Percentiles rank a stretch among this genome's conserved stretches.
Evolutionary conservation across 2,329 filamentous ascomycete genomes (phyloP).

Genomic region (Tolypocladium nubicola): DNA sequence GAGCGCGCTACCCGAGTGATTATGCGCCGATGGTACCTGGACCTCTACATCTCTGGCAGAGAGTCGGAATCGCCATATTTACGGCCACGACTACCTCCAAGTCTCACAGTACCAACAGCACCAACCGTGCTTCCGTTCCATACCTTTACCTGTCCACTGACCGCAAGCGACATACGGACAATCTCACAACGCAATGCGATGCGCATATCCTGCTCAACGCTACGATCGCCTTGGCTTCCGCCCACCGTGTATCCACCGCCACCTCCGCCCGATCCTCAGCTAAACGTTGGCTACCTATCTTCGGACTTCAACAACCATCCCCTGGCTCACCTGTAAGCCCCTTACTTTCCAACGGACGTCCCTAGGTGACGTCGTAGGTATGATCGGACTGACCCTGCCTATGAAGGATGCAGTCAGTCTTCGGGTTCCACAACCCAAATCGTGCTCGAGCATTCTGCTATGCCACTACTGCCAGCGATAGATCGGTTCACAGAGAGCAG

Average conservation of each 20-base stretch:
- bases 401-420: conserved; percentile 85
- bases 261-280: conserved; percentile 63
- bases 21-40: conserved; percentile 79
- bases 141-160: conserved; percentile 90
- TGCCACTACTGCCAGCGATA: conserved; percentile 85
- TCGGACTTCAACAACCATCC: conserved; percentile 99
- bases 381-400: not conserved
- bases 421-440: conserved; percentile 70
- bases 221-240: conserved; percentile 81
- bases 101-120: conserved; percentile 70
- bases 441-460: conserved; percentile 86
- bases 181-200: conserved; percentile 94
- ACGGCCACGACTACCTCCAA: conserved; percentile 62
- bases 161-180: conserved; percentile 79
- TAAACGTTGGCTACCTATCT: conserved; percentile 94
- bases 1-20: conserved; percentile 73
- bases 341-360: too few species aligned
- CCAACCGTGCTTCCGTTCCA: conserved; percentile 95
- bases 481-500: conserved; percentile 78
- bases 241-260: conserved; percentile 75
- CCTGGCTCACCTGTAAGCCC: conserved; percentile 67
- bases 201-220: conserved; percentile 82
- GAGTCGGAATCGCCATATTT: conserved; percentile 49
- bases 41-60: conserved; percentile 57
- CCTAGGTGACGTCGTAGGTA: not conserved